Percentiles rank a stretch among this genome's conserved stretches.
phyloP scores from a whole-genome alignment of 176 grass and related monocot genomes.

The Zoysia japonica region DNA sequence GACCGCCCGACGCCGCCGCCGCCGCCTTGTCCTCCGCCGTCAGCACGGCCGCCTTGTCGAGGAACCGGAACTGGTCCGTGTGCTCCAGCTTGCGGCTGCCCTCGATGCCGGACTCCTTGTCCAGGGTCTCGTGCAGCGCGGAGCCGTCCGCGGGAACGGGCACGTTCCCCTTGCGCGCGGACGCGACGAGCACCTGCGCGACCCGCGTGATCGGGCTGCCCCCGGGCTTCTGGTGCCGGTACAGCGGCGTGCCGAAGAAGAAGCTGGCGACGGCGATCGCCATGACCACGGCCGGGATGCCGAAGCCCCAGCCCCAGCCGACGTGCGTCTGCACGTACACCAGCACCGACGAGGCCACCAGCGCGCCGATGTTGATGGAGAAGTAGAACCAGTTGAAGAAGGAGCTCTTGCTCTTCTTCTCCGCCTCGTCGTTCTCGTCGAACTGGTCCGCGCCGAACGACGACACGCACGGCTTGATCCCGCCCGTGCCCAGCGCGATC shows the following conservation, averaged over 20 bases:
- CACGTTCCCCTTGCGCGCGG: slow-evolving; percentile 48
- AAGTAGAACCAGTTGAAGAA: slow-evolving; percentile 99
- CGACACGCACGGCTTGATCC: slow-evolving; percentile 89
- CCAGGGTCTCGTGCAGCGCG: slow-evolving; percentile 52
- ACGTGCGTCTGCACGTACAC: slow-evolving; percentile 87
- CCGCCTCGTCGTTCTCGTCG: slow-evolving; percentile 60
- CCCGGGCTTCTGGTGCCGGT: slow-evolving; percentile 70
- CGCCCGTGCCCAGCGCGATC: slow-evolving; percentile 74
- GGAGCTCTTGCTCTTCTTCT: slow-evolving; percentile 73
- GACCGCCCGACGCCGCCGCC: background rate
- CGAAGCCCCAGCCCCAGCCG: slow-evolving; percentile 88
- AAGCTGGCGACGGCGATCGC: slow-evolving; percentile 70
- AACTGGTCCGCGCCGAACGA: slow-evolving; percentile 89
- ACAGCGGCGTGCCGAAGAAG: slow-evolving; percentile 74
- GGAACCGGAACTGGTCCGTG: slow-evolving; percentile 60
- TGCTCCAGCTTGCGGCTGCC: slow-evolving; percentile 86
- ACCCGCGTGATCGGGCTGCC: slow-evolving; percentile 80
- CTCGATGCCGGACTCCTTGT: slow-evolving; percentile 68
- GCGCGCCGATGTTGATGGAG: slow-evolving; percentile 85
- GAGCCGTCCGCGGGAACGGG: slow-evolving; percentile 45
- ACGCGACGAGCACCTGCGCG: slow-evolving; percentile 70
- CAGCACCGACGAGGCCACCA: slow-evolving; percentile 76
- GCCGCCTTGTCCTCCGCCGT: slow-evolving; percentile 32
- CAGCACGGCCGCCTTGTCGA: slow-evolving; percentile 71
- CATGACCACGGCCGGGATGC: slow-evolving; percentile 83